Evolutionary conservation across 352 stramenopile genomes (phyloP), one percentile per base, ranked within the genome.

Genomic region (Halophytophthora polymorphica): DNA sequence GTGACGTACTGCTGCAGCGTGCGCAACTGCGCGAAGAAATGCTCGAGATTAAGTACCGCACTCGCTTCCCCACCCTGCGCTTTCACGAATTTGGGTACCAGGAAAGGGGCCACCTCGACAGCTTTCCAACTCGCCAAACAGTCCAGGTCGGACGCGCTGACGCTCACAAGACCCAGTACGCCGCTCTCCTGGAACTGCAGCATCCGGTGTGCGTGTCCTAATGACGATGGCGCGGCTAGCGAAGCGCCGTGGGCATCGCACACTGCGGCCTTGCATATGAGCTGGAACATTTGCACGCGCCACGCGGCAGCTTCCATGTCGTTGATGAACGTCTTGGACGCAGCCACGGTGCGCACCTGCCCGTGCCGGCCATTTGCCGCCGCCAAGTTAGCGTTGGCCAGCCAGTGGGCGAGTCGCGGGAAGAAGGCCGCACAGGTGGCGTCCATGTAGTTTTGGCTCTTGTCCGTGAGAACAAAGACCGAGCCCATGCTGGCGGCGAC

Each of bases 1-100:
- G 50, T 38, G 13, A 87, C 33, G 43, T 84, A 86, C 14, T 61
- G 53, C 46, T 82, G 57, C 22, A 86, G 58, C 21, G 70, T 86
- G 29, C 61, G 55, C n/a, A 85, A 58, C 42, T 85, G 73, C 21
- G 76, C 76, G 51, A 78, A 87, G 39, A 87, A 87, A 34, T 65
- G 61, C 22, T 87, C 76, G 8, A 87, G 66, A 33, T 65, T 73
- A 22, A 66, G 58, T 4, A 48, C 39, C n/a, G 21, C 34, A 17
- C 33, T 8, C 13, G 42, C 22, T 25, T 56, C 52, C 41, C 50
- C 47, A 3, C 61, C 61, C 11, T 28, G 50, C n/a, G 75, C 47
- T n/a, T 53, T 39, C 12, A 78, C 69, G 18, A 60, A 76, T 51
- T 86, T 83, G 17, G 72, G 75, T 6, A 82, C 50, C 15, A 70